Evolutionary conservation across 108 stramenopile genomes (phyloP).

Genomic region (Conticribra guillardii): DNA sequence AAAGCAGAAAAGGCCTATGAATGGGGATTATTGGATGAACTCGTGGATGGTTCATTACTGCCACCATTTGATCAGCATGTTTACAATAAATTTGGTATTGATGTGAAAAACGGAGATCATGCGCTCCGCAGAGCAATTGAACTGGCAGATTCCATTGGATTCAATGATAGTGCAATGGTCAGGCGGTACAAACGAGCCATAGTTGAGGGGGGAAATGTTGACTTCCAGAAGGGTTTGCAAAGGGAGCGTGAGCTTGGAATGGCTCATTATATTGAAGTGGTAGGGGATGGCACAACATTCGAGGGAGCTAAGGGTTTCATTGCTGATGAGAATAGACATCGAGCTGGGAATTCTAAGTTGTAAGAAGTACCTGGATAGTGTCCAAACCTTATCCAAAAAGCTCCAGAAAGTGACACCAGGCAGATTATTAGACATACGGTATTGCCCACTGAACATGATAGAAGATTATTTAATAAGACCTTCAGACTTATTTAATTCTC

Average conservation of each 20-base stretch:
- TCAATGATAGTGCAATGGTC: conserved; percentile 52
- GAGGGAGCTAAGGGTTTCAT: conserved; percentile 58
- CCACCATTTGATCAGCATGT: background rate
- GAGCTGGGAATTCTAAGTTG: conserved; percentile 39
- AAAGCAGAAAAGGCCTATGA: conserved; percentile 40
- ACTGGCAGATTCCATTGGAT: conserved; percentile 52
- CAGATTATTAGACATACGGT: too few relatives aligned
- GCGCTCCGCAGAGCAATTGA: conserved; percentile 50
- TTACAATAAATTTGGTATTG: background rate
- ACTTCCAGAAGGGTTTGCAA: conserved; percentile 35
- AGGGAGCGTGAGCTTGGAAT: conserved; percentile 57
- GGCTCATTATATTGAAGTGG: conserved; percentile 58
- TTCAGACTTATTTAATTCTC: too few relatives aligned
- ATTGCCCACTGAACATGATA: too few relatives aligned
- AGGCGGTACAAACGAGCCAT: conserved; percentile 61
- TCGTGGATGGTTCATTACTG: conserved; percentile 23
- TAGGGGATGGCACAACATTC: conserved; percentile 58
- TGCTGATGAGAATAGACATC: conserved; percentile 35
- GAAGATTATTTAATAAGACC: too few relatives aligned
- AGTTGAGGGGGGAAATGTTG: conserved; percentile 46
- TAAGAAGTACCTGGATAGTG: background rate
- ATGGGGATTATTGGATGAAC: conserved; percentile 60
- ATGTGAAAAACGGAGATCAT: conserved; percentile 8
- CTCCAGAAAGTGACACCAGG: too few relatives aligned
- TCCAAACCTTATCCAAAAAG: too few relatives aligned